Evolutionary conservation across 805 yeast genomes (phyloP).

Genomic region (Lipomyces sp.): DNA sequence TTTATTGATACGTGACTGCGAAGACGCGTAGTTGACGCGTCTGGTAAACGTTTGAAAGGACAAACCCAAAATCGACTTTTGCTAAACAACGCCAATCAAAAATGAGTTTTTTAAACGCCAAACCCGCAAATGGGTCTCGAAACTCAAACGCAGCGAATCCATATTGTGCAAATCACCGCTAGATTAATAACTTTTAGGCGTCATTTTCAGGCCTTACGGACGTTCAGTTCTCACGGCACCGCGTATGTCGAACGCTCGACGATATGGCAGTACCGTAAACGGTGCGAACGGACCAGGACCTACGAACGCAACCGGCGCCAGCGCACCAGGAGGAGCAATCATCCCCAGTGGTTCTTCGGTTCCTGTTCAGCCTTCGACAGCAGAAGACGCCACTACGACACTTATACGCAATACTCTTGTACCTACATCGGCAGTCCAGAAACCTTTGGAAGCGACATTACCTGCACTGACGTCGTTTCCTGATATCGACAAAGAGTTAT

Average conservation of each 20-base stretch:
- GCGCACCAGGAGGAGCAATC: neutral
- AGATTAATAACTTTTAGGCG: neutral
- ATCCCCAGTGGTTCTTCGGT: neutral
- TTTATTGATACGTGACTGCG: too few relatives aligned
- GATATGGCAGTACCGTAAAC: slow-evolving; percentile 15
- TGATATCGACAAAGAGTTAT: slow-evolving; percentile 53
- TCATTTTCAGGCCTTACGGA: neutral
- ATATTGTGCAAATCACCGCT: too few relatives aligned
- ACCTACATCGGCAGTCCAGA: slow-evolving; percentile 30
- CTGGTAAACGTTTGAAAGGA: neutral
- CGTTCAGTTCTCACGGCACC: neutral
- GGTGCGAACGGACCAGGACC: neutral
- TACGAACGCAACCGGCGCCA: neutral
- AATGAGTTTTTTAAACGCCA: neutral
- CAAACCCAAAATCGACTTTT: neutral
- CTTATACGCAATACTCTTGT: slow-evolving; percentile 34
- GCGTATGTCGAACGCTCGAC: slow-evolving; percentile 23
- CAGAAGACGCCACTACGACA: slow-evolving; percentile 30
- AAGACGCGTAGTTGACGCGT: neutral
- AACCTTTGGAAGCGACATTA: slow-evolving; percentile 27
- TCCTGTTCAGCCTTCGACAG: slow-evolving; percentile 5
- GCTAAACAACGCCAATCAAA: neutral
- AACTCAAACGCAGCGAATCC: neutral
- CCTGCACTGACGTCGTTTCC: slow-evolving; percentile 37
- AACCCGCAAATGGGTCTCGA: neutral